phyloP scores from a whole-genome alignment of 768 basidiomycete species.

The Tricholoma hemisulphureum region DNA sequence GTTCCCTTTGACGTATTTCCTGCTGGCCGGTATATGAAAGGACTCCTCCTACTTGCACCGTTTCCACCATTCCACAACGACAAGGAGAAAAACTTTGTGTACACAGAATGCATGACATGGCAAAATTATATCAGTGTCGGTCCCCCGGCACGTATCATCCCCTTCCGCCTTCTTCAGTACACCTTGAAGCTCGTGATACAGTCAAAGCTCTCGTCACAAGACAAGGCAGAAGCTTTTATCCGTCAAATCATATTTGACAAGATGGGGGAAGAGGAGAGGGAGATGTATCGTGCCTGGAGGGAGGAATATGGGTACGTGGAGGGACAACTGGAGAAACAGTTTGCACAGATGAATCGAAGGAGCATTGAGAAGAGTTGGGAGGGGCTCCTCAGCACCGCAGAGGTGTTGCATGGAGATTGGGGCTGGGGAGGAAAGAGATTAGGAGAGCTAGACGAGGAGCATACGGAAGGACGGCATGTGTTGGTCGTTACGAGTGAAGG shows the following conservation, averaged over 20 bases:
- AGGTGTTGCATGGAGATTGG: slow-evolving; percentile 44
- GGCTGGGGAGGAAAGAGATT: slow-evolving; percentile 32
- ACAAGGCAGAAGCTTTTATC: slow-evolving; percentile 37
- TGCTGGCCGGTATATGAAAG: slow-evolving; percentile 40
- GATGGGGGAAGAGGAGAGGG: slow-evolving; percentile 33
- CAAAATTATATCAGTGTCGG: slow-evolving; percentile 40
- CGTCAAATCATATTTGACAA: slow-evolving; percentile 32
- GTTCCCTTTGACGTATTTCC: slow-evolving; percentile 46
- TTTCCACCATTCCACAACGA: slow-evolving; percentile 40
- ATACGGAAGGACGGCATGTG: slow-evolving; percentile 36
- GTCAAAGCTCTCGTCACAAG: slow-evolving; percentile 32
- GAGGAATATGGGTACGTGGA: slow-evolving; percentile 34
- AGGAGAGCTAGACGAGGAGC: slow-evolving; percentile 41
- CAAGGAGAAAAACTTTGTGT: slow-evolving; percentile 26
- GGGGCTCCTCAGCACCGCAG: slow-evolving; percentile 37
- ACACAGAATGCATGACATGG: slow-evolving; percentile 40
- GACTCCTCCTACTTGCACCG: slow-evolving; percentile 39
- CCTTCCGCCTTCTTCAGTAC: slow-evolving; percentile 29
- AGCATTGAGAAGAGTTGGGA: slow-evolving; percentile 45
- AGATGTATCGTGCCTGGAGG: slow-evolving; percentile 40
- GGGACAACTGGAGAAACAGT: slow-evolving; percentile 35
- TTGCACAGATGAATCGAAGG: slow-evolving; percentile 36
- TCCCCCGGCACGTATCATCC: slow-evolving; percentile 32
- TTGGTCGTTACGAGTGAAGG: slow-evolving; percentile 34
- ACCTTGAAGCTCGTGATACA: slow-evolving; percentile 27